Evolutionary conservation across 169 alveolate species (phyloP), one percentile per base, ranked within the genome.

Genomic region (Sarcocystis neurona): DNA sequence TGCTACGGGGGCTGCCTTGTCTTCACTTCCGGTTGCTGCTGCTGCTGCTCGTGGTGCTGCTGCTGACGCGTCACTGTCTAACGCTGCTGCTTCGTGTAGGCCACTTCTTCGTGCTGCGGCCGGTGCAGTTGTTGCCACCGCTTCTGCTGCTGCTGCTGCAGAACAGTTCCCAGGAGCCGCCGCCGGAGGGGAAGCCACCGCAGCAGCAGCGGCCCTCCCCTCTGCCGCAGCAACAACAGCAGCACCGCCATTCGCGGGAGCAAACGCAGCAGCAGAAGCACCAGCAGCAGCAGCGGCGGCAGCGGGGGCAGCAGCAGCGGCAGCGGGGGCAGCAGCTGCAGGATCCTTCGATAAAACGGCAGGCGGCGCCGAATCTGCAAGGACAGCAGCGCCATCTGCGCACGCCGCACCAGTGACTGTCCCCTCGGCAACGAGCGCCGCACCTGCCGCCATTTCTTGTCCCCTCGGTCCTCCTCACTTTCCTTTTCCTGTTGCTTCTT

Each of bases 261-360:
- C 1, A 46, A 2, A 20, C 15, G 3, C 37, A 34, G n/a, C 56
- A 50, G 48, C 18, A 75, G 6, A 18, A n/a, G 10, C 66, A 2
- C n/a, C 44, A 5, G 85, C 85, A 77, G 85, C 66, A n/a, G 30
- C 85, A 3, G 46, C 53, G 39, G 79, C 79, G 39, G 46, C 79
- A 68, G 79, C 79, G 0, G 44, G 20, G 5, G 12, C 32, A 2
- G 79, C 79, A 5, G 44, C 79, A 68, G 44, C 84, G 44, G 50
- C 86, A 30, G 50, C 74, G 0, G 50, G 10, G 30, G 74, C 50
- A 48, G 86, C 72, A 1, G 53, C 72, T n/a, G n/a, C n/a, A n/a
- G n/a, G n/a, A n/a, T n/a, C n/a, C n/a, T n/a, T n/a, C n/a, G n/a
- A n/a, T n/a, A n/a, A n/a, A n/a, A n/a, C n/a, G n/a, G n/a, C n/a